A percentile compares a stretch with the other conserved stretches of the same genome.
Conservation (phyloP, 192 early-diverging fungal species). For the Chytriomyces confervae region DNA sequence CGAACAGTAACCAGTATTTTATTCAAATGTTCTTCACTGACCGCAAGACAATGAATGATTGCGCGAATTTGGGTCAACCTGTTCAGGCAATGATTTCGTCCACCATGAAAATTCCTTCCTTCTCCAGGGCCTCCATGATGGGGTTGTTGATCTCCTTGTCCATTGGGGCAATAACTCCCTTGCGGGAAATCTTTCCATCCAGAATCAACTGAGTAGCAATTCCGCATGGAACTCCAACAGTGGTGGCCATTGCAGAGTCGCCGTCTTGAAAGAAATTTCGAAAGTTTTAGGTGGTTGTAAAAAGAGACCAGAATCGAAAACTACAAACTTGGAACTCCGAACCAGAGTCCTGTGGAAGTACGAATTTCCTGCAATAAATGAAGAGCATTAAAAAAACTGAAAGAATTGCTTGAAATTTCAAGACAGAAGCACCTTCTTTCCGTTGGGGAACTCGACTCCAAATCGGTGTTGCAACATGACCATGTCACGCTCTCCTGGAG, state of each 20-base stretch:
- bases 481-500: slow-evolving; percentile 85
- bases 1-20: not conserved
- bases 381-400: not conserved
- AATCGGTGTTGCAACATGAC: slow-evolving; percentile 96
- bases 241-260: slow-evolving; percentile 92
- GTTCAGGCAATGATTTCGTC: slow-evolving; percentile 24
- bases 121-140: slow-evolving; percentile 38
- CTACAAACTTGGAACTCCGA: slow-evolving; percentile 73
- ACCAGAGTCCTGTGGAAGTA: slow-evolving; percentile 90
- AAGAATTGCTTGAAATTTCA: slow-evolving; percentile 31
- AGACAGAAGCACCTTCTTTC: slow-evolving; percentile 72
- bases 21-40: not conserved
- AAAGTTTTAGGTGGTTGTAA: not conserved
- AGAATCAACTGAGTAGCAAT: slow-evolving; percentile 93
- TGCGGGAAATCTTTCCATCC: slow-evolving; percentile 70
- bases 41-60: too few species aligned
- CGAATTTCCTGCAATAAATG: slow-evolving; percentile 48
- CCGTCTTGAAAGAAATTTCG: slow-evolving; percentile 48
- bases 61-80: not conserved
- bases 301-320: not conserved
- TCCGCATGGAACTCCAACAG: slow-evolving; percentile 93
- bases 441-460: slow-evolving; percentile 73
- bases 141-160: slow-evolving; percentile 82
- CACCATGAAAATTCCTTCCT: slow-evolving; percentile 32
- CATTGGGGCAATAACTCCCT: slow-evolving; percentile 88